Base-by-base conservation (phyloP, 345 rosid genomes). In the Salix viminalis region DNA sequence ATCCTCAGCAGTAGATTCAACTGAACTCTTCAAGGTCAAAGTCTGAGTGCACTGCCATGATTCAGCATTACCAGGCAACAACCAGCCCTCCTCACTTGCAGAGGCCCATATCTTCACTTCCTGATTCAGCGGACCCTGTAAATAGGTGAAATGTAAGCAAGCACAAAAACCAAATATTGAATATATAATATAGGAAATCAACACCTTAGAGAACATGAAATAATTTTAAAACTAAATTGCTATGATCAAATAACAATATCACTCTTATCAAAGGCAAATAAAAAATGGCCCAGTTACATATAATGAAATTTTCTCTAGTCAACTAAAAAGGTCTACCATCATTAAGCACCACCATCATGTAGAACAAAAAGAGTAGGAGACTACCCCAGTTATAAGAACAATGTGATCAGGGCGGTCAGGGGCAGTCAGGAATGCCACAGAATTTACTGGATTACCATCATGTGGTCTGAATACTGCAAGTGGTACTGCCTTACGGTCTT, bases 41-140 rank as follows among this genome's bases (percentile, higher is more conserved):
- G 89, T 90, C 88, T 96, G 98, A 58, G 80, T 91, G 81, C 97
- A 91, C 76, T 75, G 88, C 97, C 93, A 91, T 66, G 89, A 84
- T 44, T 93, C 93, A 82, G 86, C 67, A 79, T 91, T 85, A 82
- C 87, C 83, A 16, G 96, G 87, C 69, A 91, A 84, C 70, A 88
- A 84, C 98, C 97, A 91, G 52, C 97, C 96, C 77, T 92, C 97
- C 32, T 89, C 99, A 65, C 87, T 84, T 41, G 87, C 75, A 4
- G 92, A 90, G 74, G 84, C 81, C 99, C 99, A 96, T 46, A 96
- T 82, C 85, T 93, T 92, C 81, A 93, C 82, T 85, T 96, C 96
- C 77, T 84, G 85, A 86, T 96, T 96, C 42, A 86, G 81, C 28
- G 94, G 91, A 21, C 99, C 98, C 99, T 96, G 77, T 30, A 26